Evolutionary conservation across 2,329 filamentous ascomycete genomes (phyloP), one percentile per base, ranked within the genome.

Genomic region (Torrubiella hemipterigena): DNA sequence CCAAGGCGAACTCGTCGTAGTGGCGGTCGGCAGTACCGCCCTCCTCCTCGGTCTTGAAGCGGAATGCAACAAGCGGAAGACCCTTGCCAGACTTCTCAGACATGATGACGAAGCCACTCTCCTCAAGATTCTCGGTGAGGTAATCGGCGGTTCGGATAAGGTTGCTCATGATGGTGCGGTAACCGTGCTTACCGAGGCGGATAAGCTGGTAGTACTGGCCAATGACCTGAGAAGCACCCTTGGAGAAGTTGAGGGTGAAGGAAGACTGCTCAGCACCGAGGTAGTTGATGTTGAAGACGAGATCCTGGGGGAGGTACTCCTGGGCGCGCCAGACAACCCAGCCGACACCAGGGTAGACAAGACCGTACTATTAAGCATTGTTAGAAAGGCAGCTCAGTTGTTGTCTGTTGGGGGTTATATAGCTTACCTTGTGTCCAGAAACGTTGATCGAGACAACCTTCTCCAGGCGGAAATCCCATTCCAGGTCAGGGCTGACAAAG

Each of bases 201-300:
- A 95, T 94, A 50, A 96, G 71, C 61, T 95, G 87, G 64, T 96
- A 95, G 64, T 95, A 96, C 59, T 96, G 89, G 17, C 84, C 89
- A 39, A 96, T 93, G 49, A 95, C 83, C 52, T 95, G 87, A 6
- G 81, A 85, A 10, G 89, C 89, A 35, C 87, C 87, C 56, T 94
- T 93, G 51, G 83, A 93, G 66, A 96, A 96, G 67, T 96, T 96
- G 37, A 96, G 75, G 0, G 89, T 95, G 62, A 95, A 95, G 4
- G 85, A 94, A 3, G 86, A 81, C 55, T 96, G 89, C 51, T 95
- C 85, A 9, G 89, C 87, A 30, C 89, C 89, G 6, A 95, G 79
- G 61, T 96, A 96, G 69, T 95, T 95, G 71, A 96, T 95, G 69
- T 94, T 95, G 73, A 96, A 96, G 47, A 96, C 85, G 15, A 95